These are phyloP conservation scores for Colletotrichum nymphaeae DNA, from an alignment of 2,329 filamentous ascomycete species.

Conservation along the genomic window DNA sequence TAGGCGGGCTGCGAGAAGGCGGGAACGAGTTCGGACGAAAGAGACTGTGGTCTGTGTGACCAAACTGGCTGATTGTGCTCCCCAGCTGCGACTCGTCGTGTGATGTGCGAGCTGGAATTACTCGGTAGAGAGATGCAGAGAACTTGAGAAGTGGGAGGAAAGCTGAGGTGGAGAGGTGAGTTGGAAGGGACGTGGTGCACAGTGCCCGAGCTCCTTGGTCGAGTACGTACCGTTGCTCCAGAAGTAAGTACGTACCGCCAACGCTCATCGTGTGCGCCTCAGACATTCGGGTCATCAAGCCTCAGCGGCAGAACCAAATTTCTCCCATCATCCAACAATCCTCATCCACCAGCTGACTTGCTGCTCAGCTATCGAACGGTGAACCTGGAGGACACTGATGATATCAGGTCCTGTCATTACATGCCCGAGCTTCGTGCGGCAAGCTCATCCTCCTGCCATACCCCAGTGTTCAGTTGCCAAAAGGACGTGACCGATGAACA, in stretches of 20 bases:
- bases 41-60: constrained; percentile 5
- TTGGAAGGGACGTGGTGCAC: not conserved
- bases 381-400: not conserved
- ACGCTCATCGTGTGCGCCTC: not conserved
- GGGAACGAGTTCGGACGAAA: constrained; percentile 11
- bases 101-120: not conserved
- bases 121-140: not conserved
- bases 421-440: not conserved
- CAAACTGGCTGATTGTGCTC: not conserved
- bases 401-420: not conserved
- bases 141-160: not conserved
- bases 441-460: not conserved
- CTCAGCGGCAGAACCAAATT: not conserved
- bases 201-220: not conserved
- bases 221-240: not conserved
- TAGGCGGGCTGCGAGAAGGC: not conserved
- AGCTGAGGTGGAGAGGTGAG: not conserved
- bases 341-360: not conserved
- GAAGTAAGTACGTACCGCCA: not conserved
- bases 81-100: not conserved
- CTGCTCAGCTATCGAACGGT: not conserved
- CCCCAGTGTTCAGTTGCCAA: not conserved
- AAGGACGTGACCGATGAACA: not conserved
- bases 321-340: not conserved
- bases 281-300: constrained; percentile 9